Conservation (phyloP, 257 asterid species). For the Solanum pinnatisectum region DNA sequence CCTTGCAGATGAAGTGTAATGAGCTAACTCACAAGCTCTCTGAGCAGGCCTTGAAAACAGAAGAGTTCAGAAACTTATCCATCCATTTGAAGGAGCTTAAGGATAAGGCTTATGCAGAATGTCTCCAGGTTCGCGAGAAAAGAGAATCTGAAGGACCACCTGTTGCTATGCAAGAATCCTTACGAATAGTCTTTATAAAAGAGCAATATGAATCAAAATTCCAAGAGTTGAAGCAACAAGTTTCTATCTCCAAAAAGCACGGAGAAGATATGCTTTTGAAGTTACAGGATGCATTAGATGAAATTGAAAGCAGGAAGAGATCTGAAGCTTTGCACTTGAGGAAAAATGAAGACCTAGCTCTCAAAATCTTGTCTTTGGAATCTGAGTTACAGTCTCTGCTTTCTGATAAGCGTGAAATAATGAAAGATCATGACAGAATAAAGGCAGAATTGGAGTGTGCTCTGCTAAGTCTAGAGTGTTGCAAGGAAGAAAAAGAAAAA, state of each 20-base stretch:
- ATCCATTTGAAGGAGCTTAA: slow-evolving; percentile 74
- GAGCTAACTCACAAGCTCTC: slow-evolving; percentile 60
- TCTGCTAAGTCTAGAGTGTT: slow-evolving; percentile 78
- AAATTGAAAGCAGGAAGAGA: slow-evolving; percentile 72
- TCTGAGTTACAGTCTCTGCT: slow-evolving; percentile 45
- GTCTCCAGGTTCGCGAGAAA: slow-evolving; percentile 36
- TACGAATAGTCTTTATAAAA: slow-evolving; percentile 84
- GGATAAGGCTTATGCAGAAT: slow-evolving; percentile 81
- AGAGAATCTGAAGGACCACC: slow-evolving; percentile 57
- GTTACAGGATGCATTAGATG: slow-evolving; percentile 86
- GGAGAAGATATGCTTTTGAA: slow-evolving; percentile 94
- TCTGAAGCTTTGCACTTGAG: slow-evolving; percentile 70
- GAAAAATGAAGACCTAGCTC: slow-evolving; percentile 67
- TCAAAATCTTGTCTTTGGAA: slow-evolving; percentile 58
- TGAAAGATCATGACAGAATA: slow-evolving; percentile 52
- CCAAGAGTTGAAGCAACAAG: slow-evolving; percentile 81
- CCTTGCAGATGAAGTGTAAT: slow-evolving; percentile 34
- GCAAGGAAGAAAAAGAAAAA: slow-evolving; percentile 93
- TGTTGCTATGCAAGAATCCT: slow-evolving; percentile 55
- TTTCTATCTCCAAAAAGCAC: slow-evolving; percentile 64
- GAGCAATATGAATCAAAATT: slow-evolving; percentile 76
- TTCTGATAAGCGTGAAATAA: slow-evolving; percentile 69
- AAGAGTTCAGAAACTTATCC: slow-evolving; percentile 70
- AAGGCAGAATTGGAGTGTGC: slow-evolving; percentile 92
- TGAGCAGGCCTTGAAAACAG: slow-evolving; percentile 58